Base-by-base conservation (phyloP, 2,329 filamentous ascomycete species). In the Parastagonospora nodorum region DNA sequence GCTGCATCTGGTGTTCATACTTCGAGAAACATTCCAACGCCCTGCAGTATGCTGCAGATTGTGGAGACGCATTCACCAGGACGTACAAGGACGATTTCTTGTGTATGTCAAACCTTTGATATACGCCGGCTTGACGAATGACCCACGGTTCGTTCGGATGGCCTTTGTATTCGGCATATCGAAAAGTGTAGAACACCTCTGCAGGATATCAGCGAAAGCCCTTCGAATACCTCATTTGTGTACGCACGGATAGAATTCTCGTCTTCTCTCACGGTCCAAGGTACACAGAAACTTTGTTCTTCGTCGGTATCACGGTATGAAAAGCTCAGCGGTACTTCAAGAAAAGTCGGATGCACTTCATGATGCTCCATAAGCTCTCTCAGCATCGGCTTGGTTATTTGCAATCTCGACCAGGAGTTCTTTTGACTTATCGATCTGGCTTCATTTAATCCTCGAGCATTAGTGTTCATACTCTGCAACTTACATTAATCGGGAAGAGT, bases 111-210 rank as follows among this genome's bases (percentile, higher is more conserved):
- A 58, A 63, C 37, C 58, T 64, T 14, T 74, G 70, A 40, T 69
- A 72, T 14, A 74, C 50, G 1, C 68, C 70, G 2, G 59, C 69
- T 49, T 73, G 70, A 4, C 71, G 65, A 16, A 68, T 61, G 0
- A 62, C 52, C 67, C 68, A 72, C 11, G 56, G 53, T 4, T 56
- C 57, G 14, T 66, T 56, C 0, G 51, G 42, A 2, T 39, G 48
- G 2, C 41, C 24, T 36, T 66, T 67, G 40, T 61, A 51, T 39
- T 67, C 64, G 0, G 66, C 64, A 36, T 72, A 73, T 37, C 61
- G 65, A 8, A 70, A 43, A 9, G 59, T 63, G 47, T 72, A 69
- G 11, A 55, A 58, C 14, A 67, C 50, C 66, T 71, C 67, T 38
- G 11, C 14, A 24, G 14, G 7, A 27, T 33, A 15, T 43, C 19